Percentiles rank a stretch among this genome's conserved stretches.
These are phyloP conservation scores for Psophocarpus tetragonolobus DNA, from an alignment of 306 rosid species.

Conservation along the genomic window DNA sequence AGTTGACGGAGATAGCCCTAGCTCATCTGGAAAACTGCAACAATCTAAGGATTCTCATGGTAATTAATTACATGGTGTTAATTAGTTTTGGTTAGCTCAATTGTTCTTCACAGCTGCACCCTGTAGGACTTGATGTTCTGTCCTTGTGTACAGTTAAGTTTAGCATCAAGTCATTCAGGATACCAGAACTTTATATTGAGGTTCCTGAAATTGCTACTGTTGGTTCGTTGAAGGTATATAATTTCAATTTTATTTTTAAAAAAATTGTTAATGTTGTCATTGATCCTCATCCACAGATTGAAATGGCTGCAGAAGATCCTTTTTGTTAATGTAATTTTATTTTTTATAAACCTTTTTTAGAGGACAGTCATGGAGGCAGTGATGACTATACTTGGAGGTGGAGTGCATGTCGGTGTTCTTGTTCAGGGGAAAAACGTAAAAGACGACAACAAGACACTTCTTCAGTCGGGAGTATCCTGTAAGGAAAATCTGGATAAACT, in stretches of 20 bases:
- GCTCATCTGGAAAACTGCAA: constrained; percentile 46
- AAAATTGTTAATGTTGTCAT: constrained; percentile 15
- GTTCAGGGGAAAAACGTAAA: constrained; percentile 74
- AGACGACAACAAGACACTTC: constrained; percentile 76
- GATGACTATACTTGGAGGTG: constrained; percentile 70
- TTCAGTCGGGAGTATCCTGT: constrained; percentile 76
- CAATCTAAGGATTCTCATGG: constrained; percentile 73
- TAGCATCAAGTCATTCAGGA: constrained; percentile 82
- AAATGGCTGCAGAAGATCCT: background rate
- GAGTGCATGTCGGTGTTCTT: constrained; percentile 69
- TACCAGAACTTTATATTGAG: constrained; percentile 85
- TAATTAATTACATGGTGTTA: constrained; percentile 33
- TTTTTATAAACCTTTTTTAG: constrained; percentile 43
- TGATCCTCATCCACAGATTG: background rate
- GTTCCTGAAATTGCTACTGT: constrained; percentile 86
- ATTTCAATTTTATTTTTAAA: background rate
- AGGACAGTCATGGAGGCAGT: constrained; percentile 83
- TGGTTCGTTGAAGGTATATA: constrained; percentile 78
- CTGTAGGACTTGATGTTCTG: constrained; percentile 31
- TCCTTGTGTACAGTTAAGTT: constrained; percentile 67
- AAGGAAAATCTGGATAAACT: constrained; percentile 73
- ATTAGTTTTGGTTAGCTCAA: constrained; percentile 8
- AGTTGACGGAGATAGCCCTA: constrained; percentile 38
- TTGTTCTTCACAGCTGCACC: constrained; percentile 29
- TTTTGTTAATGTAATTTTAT: background rate